phyloP scores from a whole-genome alignment of 108 stramenopile genomes.

The Skeletonema marinoi region DNA sequence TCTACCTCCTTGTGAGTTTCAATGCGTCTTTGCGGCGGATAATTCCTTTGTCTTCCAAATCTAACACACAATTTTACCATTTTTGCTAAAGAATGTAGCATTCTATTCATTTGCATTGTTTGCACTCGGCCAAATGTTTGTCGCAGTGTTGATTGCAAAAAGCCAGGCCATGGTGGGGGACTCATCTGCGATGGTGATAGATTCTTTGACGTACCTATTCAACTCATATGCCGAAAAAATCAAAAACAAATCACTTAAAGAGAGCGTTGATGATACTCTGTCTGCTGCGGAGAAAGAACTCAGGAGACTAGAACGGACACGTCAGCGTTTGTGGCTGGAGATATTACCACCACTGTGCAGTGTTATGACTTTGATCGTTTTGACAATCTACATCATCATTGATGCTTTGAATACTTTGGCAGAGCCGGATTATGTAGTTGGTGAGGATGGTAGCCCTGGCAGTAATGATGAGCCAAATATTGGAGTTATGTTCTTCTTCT shows the following conservation, averaged over 20 bases:
- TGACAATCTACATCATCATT: conserved; percentile 48
- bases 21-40: background rate
- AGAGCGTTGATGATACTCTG: conserved; percentile 19
- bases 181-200: conserved; percentile 69
- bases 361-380: conserved; percentile 60
- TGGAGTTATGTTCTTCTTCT: conserved; percentile 75
- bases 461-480: conserved; percentile 44
- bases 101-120: conserved; percentile 45
- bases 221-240: conserved; percentile 67
- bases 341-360: conserved; percentile 76
- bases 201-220: conserved; percentile 71
- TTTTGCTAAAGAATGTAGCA: conserved; percentile 33
- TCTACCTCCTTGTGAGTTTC: conserved; percentile 23
- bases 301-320: conserved; percentile 21
- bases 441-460: background rate
- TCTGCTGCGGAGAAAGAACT: conserved; percentile 25
- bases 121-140: conserved; percentile 40
- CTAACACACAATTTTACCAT: background rate
- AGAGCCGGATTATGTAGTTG: conserved; percentile 4
- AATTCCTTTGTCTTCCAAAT: background rate
- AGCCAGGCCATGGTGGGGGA: conserved; percentile 47
- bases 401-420: conserved; percentile 24
- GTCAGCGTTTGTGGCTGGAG: conserved; percentile 59
- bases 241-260: conserved; percentile 42
- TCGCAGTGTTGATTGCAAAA: conserved; percentile 25